Evolutionary conservation across 306 rosid species (phyloP).

Genomic region (Canavalia ensiformis): DNA sequence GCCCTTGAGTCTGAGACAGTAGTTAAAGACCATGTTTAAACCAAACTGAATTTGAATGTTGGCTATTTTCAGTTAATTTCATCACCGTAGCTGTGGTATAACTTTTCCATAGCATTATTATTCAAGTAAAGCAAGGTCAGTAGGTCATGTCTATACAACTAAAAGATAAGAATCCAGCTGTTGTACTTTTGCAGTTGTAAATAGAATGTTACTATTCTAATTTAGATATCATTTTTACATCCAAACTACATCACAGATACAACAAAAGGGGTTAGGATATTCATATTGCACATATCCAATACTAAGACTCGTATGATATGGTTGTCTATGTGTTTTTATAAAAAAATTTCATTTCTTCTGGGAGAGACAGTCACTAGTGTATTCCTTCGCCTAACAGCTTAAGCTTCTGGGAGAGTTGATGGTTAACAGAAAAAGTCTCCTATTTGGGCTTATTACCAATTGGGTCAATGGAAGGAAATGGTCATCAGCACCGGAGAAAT

Average conservation of each 20-base stretch:
- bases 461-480: not conserved
- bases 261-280: not conserved
- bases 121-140: slow-evolving; percentile 24
- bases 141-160: not conserved
- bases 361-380: not conserved
- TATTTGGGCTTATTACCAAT: slow-evolving; percentile 24
- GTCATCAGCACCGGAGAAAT: not conserved
- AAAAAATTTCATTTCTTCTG: not conserved
- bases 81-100: slow-evolving; percentile 8
- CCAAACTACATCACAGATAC: slow-evolving; percentile 21
- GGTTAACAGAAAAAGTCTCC: slow-evolving; percentile 1
- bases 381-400: not conserved
- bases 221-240: slow-evolving; percentile 8
- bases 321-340: not conserved
- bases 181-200: slow-evolving; percentile 20
- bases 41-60: slow-evolving; percentile 34
- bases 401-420: slow-evolving; percentile 6
- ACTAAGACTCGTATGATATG: slow-evolving; percentile 19
- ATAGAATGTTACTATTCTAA: slow-evolving; percentile 8
- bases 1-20: slow-evolving; percentile 89
- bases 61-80: not conserved
- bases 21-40: slow-evolving; percentile 29
- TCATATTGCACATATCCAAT: not conserved
- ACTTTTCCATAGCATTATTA: slow-evolving; percentile 8
- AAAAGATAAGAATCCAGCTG: slow-evolving; percentile 8